These are phyloP conservation scores for Terana coerulea DNA, from an alignment of 768 basidiomycete genomes.

Conservation along the genomic window DNA sequence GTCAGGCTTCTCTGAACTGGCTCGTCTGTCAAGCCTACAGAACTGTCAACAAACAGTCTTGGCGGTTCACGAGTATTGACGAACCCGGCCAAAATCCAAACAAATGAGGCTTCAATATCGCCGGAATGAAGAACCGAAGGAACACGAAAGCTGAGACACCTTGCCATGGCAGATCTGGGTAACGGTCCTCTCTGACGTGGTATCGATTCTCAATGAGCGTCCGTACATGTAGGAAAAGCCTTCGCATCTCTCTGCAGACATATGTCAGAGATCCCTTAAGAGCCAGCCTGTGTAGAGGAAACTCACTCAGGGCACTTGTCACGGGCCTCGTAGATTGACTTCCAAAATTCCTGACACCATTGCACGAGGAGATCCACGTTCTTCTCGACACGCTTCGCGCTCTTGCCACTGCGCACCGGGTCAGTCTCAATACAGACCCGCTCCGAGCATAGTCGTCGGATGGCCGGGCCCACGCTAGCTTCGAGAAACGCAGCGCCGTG, in stretches of 20 bases:
- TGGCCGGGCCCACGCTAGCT: conserved; percentile 66
- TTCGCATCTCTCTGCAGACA: conserved; percentile 65
- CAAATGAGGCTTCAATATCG: conserved; percentile 83
- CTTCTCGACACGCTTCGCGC: conserved; percentile 57
- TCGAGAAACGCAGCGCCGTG: conserved; percentile 82
- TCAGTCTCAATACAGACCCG: conserved; percentile 82
- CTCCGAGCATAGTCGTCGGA: conserved; percentile 69
- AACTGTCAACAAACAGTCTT: background rate
- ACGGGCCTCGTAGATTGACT: conserved; percentile 70
- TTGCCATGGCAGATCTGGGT: conserved; percentile 65
- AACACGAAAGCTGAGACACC: conserved; percentile 89
- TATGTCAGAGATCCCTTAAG: conserved; percentile 8
- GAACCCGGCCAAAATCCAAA: conserved; percentile 76
- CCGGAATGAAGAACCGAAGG: conserved; percentile 85
- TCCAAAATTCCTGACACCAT: conserved; percentile 83
- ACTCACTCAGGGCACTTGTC: conserved; percentile 73
- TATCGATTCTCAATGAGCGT: conserved; percentile 69
- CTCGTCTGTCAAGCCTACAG: conserved; percentile 58
- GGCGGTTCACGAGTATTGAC: conserved; percentile 14
- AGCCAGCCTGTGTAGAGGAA: background rate
- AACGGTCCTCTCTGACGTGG: conserved; percentile 40
- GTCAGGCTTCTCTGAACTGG: conserved; percentile 79
- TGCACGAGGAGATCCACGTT: conserved; percentile 65
- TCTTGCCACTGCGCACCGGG: conserved; percentile 61
- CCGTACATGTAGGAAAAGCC: conserved; percentile 65